phyloP scores from a whole-genome alignment of 768 basidiomycete species.

The Jaapia argillacea region DNA sequence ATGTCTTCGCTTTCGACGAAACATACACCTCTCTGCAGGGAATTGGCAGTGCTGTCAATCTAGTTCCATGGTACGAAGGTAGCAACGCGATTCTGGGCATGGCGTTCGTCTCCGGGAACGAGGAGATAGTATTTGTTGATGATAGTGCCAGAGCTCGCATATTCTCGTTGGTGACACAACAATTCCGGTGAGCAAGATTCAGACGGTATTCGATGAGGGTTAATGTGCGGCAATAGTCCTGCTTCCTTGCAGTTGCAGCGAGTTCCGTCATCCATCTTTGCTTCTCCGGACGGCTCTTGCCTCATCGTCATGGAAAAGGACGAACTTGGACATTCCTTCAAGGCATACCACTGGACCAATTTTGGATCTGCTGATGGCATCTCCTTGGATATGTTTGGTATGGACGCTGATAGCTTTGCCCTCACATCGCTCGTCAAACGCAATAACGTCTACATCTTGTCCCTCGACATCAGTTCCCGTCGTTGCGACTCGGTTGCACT shows the following conservation, averaged over 20 bases:
- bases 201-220: not conserved
- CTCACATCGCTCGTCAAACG: constrained; percentile 38
- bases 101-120: constrained; percentile 37
- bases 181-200: constrained; percentile 38
- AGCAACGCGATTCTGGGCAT: constrained; percentile 21
- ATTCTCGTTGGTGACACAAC: constrained; percentile 43
- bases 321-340: constrained; percentile 14
- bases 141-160: constrained; percentile 30
- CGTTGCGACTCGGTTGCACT: constrained; percentile 33
- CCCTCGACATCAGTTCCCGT: constrained; percentile 22
- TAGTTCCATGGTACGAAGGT: constrained; percentile 32
- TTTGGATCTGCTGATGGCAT: constrained; percentile 44
- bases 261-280: constrained; percentile 25
- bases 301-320: constrained; percentile 25
- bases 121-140: constrained; percentile 45
- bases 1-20: constrained; percentile 41
- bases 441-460: constrained; percentile 31
- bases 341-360: constrained; percentile 44
- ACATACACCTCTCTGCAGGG: constrained; percentile 28
- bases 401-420: constrained; percentile 14
- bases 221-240: constrained; percentile 17
- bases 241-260: constrained; percentile 29
- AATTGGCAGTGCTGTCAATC: constrained; percentile 28
- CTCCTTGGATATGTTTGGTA: constrained; percentile 20
- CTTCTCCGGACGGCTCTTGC: constrained; percentile 48